Base-by-base conservation (phyloP, 352 stramenopile genomes). In the Albugo laibachii region DNA sequence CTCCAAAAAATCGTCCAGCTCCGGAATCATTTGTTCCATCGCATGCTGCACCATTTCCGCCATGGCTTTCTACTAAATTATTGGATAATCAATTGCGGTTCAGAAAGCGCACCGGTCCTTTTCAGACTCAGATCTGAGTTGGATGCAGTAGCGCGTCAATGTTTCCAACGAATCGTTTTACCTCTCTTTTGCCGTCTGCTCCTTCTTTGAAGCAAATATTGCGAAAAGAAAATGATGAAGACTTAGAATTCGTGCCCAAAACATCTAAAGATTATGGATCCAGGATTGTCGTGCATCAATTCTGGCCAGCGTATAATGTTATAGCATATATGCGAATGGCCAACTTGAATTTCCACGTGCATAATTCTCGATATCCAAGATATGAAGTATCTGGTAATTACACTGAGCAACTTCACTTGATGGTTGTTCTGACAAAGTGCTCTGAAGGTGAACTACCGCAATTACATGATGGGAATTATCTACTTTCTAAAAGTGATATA, bases 1-100 rank as follows among this genome's bases (percentile, higher is more conserved):
- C 34, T 77, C 59, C 62, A 92, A 76, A 44, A 95, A 67, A 46
- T 96, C 86, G 61, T 96, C 85, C 46, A 96, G 83, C 62, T 95
- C 86, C 45, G 82, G 79, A 54, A 96, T 80, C 82, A 95, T 96
- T 54, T 87, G 81, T 65, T 96, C 86, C 75, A 96, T 89, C 52
- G 83, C 59, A 49, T 93, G 74, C 61, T 96, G 84, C 56, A 96
- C 85, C 46, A 67, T 85, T 64, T 96, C 86, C 59, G 85, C 86
- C 86, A 96, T 96, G 3, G 24, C 24, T 8, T 31, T 31, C 24
- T 31, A 31, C 24, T 10, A 31, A 8, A 31, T 31, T 31, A 31
- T 31, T 31, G 24, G 24, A 31, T 8, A 31, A 31, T 31, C 24
- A 8, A 31, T 10, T 31, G 24, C 24, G 24, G 24, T 31, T 31